Base-by-base conservation (phyloP, 768 basidiomycete species). In the Psilocybe cubensis region DNA sequence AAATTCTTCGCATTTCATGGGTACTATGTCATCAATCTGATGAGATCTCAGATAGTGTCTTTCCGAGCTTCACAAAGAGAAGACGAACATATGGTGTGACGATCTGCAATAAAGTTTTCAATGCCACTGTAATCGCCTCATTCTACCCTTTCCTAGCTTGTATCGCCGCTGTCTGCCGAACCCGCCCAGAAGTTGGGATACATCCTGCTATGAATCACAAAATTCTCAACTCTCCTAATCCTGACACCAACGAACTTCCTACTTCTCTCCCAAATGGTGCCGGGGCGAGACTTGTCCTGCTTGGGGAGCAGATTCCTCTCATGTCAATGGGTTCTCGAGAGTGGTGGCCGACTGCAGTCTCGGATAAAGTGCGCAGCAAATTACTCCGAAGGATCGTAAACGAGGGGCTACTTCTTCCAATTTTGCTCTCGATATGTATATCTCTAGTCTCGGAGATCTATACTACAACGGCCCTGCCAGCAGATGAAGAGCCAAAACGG, bases 301-400 rank as follows among this genome's bases (percentile, higher is more conserved):
- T 75, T 4, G 73, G 73, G 9, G 63, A 73, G 20, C 17, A 52
- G n/a, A 58, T 67, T 2, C n/a, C 52, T 6, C 38, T 45, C 4
- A 9, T 18, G 25, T 35, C 41, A 20, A n/a, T 44, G 0, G 56
- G 54, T 11, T 56, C 59, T 0, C 18, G 31, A 4, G 53, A 62
- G 11, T 80, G 76, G 77, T 78, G 74, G 71, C 75, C 75, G 0
- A 54, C 52, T 6, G 74, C 71, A n/a, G 14, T 51, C 6, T 60
- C 65, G 3, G 46, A 62, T 10, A 61, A 61, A 11, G 66, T 72
- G 6, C 70, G 72, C 2, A 18, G 25, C 11, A 76, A 74, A 38
- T 38, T 79, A 4, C 23, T 63, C 24, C 56, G 67, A 20, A 63
- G 76, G 9, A 70, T 80, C 54, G 9, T 64, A 0, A 65, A 64